A percentile compares a stretch with the other conserved stretches of the same genome.
phyloP scores from a whole-genome alignment of 495 filamentous ascomycete species.

The Daldinia caldariorum region DNA sequence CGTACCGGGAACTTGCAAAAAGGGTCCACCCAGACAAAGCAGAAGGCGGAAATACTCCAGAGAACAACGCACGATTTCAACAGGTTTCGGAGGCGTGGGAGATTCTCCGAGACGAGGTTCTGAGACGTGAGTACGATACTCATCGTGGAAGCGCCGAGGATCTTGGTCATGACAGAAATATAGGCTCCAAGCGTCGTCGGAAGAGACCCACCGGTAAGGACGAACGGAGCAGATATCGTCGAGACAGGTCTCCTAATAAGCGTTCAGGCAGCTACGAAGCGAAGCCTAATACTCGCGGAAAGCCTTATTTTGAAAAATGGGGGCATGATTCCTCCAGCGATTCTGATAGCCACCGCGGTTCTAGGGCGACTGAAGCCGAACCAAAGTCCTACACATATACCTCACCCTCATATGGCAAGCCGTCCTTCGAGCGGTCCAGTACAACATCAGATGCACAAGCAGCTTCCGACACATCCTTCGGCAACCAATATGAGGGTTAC shows the following conservation, averaged over 20 bases:
- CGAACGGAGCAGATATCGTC: background rate
- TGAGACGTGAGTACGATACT: constrained; percentile 30
- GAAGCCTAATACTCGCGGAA: constrained; percentile 9
- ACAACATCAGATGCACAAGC: background rate
- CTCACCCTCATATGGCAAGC: background rate
- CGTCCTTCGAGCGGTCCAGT: background rate
- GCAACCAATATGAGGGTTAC: background rate
- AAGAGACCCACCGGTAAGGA: constrained; percentile 6
- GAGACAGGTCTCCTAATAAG: background rate
- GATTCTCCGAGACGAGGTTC: constrained; percentile 26
- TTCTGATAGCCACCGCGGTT: background rate
- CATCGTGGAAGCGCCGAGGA: constrained; percentile 10
- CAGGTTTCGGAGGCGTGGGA: constrained; percentile 32
- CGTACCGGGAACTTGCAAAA: constrained; percentile 27
- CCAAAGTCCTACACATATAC: background rate
- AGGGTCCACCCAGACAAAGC: constrained; percentile 37
- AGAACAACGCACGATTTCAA: constrained; percentile 28
- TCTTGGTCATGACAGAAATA: background rate
- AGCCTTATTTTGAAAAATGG: constrained; percentile 32
- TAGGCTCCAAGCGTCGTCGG: constrained; percentile 6
- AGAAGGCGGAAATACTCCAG: constrained; percentile 25
- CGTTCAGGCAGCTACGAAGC: constrained; percentile 11
- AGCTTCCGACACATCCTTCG: background rate
- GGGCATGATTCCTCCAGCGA: background rate
- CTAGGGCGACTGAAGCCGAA: background rate